Evolutionary conservation across 2,329 filamentous ascomycete genomes (phyloP), one percentile per base, ranked within the genome.

Genomic region (Fusarium virguliforme): DNA sequence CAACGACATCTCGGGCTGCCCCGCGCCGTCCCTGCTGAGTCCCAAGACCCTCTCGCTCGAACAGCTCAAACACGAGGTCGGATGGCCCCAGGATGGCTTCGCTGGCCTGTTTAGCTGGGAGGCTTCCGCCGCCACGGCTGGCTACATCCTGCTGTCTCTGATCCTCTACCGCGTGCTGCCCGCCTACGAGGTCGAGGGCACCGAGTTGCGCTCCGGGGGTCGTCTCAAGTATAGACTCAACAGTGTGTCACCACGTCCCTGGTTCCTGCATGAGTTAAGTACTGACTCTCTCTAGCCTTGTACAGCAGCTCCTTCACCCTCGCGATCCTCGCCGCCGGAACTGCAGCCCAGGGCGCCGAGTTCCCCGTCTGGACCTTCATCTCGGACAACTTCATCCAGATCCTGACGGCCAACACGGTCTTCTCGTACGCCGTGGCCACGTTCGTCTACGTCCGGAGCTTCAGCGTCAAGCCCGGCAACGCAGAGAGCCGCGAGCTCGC

Each of bases 301-400:
- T 84, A 85, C 70, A 94, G 93, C n/a, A 91, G 91, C 67, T 81
- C 94, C 61, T 86, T 92, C 69, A 95, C 91, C 56, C 84, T 97
- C 48, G 86, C 87, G n/a, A 84, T 91, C 6, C 88, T 91, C 58
- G 90, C 90, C 35, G 91, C 91, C 8, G 95, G 94, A 54, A 97
- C 94, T 4, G 81, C 90, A 40, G 82, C 90, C 4, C 89, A 95
- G 74, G 95, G 95, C 62, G 89, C 94, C 57, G 87, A 95, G 22
- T 98, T 97, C 76, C 87, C 90, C 8, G 88, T 98, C 57, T 99
- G 95, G 95, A 93, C 91, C 28, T 98, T 94, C 82, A 94, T 98
- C 77, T 91, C 92, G 84, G 91, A 97, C 79, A 95, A 98, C 83
- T 97, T 95, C 79, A 78, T 96, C 57, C 94, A 95, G 79, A 87